A percentile compares a stretch with the other conserved stretches of the same genome.
Conservation (phyloP, 1,284 basidiomycete species). For the Cryptococcus wingfieldii region DNA sequence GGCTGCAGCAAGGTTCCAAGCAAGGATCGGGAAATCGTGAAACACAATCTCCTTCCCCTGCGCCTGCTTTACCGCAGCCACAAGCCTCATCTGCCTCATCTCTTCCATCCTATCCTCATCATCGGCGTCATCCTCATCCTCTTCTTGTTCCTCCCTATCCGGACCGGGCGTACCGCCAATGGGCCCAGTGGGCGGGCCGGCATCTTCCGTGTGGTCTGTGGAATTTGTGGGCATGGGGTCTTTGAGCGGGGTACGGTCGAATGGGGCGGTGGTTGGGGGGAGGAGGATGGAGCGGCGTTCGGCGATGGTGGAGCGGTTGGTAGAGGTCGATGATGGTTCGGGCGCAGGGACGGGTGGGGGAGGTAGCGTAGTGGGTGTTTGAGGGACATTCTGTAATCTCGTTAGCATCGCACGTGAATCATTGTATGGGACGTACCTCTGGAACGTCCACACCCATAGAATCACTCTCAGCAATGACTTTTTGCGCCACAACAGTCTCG, state of each 20-base stretch:
- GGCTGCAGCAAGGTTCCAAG: constrained; percentile 29
- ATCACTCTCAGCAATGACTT: background rate
- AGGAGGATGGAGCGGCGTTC: constrained; percentile 31
- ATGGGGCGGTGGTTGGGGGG: constrained; percentile 24
- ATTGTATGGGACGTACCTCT: background rate
- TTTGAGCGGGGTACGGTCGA: constrained; percentile 13
- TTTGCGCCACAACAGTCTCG: background rate
- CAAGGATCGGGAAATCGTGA: constrained; percentile 21
- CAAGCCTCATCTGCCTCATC: constrained; percentile 16
- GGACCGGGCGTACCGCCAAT: too few species aligned
- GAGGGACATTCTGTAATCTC: background rate
- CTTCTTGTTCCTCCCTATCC: background rate
- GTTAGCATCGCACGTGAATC: background rate
- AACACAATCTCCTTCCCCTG: constrained; percentile 5
- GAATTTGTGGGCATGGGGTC: constrained; percentile 30
- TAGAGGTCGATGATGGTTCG: background rate
- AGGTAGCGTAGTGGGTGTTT: background rate
- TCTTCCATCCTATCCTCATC: constrained; percentile 8
- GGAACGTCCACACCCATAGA: background rate
- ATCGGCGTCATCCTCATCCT: background rate
- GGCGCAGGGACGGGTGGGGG: background rate
- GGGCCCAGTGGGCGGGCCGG: constrained; percentile 12
- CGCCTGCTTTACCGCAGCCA: constrained; percentile 19
- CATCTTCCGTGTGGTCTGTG: constrained; percentile 31
- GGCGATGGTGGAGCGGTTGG: constrained; percentile 28